These are phyloP conservation scores for Yamadazyma takamatsuzukensis DNA, from an alignment of 805 yeast genomes.

Conservation along the genomic window DNA sequence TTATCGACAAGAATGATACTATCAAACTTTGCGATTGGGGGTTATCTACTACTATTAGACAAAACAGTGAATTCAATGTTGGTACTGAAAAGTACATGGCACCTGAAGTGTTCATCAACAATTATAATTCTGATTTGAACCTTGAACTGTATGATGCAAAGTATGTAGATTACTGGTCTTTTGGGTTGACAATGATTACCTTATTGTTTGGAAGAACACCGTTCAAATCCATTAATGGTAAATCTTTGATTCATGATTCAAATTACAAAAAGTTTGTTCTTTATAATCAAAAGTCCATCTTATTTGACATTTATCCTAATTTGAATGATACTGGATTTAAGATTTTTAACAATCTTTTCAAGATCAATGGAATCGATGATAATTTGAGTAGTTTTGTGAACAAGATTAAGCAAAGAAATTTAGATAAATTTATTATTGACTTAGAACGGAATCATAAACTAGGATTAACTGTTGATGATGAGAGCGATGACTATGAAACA, in stretches of 20 bases:
- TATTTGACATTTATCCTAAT: slow-evolving; percentile 49
- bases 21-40: slow-evolving; percentile 77
- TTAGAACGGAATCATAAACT: slow-evolving; percentile 24
- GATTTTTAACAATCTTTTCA: slow-evolving; percentile 39
- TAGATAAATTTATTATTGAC: slow-evolving; percentile 29
- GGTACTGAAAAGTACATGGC: slow-evolving; percentile 64
- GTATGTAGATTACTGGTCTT: slow-evolving; percentile 53
- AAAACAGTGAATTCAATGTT: slow-evolving; percentile 35
- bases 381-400: slow-evolving; percentile 18
- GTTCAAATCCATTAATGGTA: slow-evolving; percentile 33
- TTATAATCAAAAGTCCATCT: slow-evolving; percentile 32
- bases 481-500: too few relatives aligned
- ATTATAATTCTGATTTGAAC: slow-evolving; percentile 17
- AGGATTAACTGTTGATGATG: slow-evolving; percentile 47
- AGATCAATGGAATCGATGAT: slow-evolving; percentile 34
- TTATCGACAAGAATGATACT: slow-evolving; percentile 24
- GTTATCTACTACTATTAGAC: slow-evolving; percentile 43
- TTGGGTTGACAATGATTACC: slow-evolving; percentile 49
- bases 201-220: slow-evolving; percentile 52
- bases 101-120: slow-evolving; percentile 41
- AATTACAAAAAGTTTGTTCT: slow-evolving; percentile 43
- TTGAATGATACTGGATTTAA: slow-evolving; percentile 30
- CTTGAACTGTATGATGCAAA: slow-evolving; percentile 35
- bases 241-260: slow-evolving; percentile 27
- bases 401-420: slow-evolving; percentile 29